These are phyloP conservation scores for Kandelia obovata DNA, from an alignment of 345 rosid genomes.

Conservation along the genomic window DNA sequence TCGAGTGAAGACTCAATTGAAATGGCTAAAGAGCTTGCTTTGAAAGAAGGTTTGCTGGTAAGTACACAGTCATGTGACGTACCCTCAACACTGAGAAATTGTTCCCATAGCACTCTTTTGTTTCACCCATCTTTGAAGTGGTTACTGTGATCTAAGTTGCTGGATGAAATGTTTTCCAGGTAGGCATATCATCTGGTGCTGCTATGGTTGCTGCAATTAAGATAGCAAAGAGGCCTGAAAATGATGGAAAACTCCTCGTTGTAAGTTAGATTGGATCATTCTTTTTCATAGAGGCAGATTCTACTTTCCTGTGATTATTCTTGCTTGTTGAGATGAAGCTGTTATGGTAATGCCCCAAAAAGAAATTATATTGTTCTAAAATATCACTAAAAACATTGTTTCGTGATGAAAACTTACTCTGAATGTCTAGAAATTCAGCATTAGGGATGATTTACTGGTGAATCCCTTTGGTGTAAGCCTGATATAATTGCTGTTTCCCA, in stretches of 20 bases:
- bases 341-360: too few relatives aligned
- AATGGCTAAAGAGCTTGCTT: conserved; percentile 48
- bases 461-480: too few relatives aligned
- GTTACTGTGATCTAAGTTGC: not conserved
- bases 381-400: too few relatives aligned
- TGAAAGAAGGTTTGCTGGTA: conserved; percentile 64
- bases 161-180: conserved; percentile 30
- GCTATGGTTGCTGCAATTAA: conserved; percentile 63
- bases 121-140: not conserved
- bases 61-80: not conserved
- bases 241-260: conserved; percentile 63
- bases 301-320: too few relatives aligned
- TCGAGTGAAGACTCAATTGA: conserved; percentile 49
- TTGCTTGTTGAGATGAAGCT: too few relatives aligned
- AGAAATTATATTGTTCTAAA: too few relatives aligned
- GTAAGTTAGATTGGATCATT: conserved; percentile 35
- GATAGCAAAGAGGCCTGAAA: conserved; percentile 59
- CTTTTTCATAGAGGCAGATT: not conserved
- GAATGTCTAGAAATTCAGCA: too few relatives aligned
- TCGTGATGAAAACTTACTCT: too few relatives aligned
- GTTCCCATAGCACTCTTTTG: not conserved
- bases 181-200: conserved; percentile 72
- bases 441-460: too few relatives aligned
- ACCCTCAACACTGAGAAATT: not conserved
- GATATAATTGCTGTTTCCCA: too few relatives aligned